Evolutionary conservation across 2,329 filamentous ascomycete genomes (phyloP).

Genomic region (Trichoderma atrobrunneum): DNA sequence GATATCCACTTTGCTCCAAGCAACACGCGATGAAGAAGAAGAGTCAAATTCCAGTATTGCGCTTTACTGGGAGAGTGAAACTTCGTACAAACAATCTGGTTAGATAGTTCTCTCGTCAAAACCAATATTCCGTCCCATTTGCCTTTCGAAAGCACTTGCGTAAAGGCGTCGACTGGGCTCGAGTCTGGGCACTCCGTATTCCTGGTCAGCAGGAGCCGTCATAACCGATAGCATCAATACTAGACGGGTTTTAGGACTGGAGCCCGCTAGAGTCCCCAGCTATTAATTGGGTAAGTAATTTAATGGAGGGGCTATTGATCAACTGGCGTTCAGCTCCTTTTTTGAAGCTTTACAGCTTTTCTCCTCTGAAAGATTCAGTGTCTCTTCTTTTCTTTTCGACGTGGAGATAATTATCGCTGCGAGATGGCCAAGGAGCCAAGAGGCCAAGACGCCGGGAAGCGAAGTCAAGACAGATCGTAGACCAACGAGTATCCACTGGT

Average conservation of each 20-base stretch:
- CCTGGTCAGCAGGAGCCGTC: background rate
- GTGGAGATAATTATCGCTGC: background rate
- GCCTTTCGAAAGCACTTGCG: background rate
- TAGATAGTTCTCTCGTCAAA: background rate
- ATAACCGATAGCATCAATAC: background rate
- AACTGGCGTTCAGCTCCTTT: background rate
- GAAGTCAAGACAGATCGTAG: background rate
- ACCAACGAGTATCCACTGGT: background rate
- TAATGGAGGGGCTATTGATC: background rate
- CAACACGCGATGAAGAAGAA: background rate
- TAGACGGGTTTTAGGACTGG: background rate
- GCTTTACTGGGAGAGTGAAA: background rate
- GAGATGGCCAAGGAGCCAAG: background rate
- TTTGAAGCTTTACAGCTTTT: background rate
- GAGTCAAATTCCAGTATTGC: background rate
- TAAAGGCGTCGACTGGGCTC: background rate
- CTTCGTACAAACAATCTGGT: background rate
- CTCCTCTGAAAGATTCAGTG: background rate
- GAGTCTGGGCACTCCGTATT: background rate
- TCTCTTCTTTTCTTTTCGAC: background rate
- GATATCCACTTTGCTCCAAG: background rate
- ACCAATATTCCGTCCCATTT: background rate
- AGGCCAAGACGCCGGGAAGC: background rate
- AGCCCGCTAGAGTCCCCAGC: background rate
- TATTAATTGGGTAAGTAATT: background rate